Evolutionary conservation across 2,329 filamentous ascomycete species (phyloP), one percentile per base, ranked within the genome.

Genomic region (Helotiales sp.): DNA sequence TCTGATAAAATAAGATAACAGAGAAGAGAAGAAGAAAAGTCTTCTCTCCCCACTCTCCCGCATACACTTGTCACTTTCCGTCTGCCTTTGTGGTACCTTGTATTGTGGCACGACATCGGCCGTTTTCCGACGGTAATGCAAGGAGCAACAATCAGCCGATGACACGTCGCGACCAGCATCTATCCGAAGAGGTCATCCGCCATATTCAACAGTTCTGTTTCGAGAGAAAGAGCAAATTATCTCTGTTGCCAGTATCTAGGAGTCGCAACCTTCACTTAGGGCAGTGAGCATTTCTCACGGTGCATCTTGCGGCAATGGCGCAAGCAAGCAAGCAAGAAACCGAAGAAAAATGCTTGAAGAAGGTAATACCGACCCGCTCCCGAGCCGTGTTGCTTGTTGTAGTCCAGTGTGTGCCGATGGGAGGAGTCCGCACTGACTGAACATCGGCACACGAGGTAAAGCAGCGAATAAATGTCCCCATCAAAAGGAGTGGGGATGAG

Each of bases 1-100:
- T 57, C 54, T 37, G 54, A 57, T 57, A 24, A 57, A 57, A 57
- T 57, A 57, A 57, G 54, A 57, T 57, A 57, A 57, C 20, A 40
- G 22, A 34, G 32, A 28, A 22, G 22, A 50, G n/a, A 24, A 22
- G 11, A 22, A 24, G 28, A 37, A 57, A 57, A 57, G 17, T 37
- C 20, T 34, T 40, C 20, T 11, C n/a, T 24, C n/a, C 54, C 54
- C 54, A 57, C 54, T 57, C 17, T 34, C 54, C 30, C 32, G 24
- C 54, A 40, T 57, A 37, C 11, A 37, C 54, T 24, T 22, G 30
- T n/a, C 10, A 37, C 17, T 20, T 20, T 34, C 54, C 52, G 52
- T 22, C 17, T 37, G 28, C 8, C 3, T 2, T 40, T 57, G 11
- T 57, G 6, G 13, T 57, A 15, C 54, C 32, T 24, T 40, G 54